Base-by-base conservation (phyloP, 306 rosid genomes). In the Hippophae tibetana region DNA sequence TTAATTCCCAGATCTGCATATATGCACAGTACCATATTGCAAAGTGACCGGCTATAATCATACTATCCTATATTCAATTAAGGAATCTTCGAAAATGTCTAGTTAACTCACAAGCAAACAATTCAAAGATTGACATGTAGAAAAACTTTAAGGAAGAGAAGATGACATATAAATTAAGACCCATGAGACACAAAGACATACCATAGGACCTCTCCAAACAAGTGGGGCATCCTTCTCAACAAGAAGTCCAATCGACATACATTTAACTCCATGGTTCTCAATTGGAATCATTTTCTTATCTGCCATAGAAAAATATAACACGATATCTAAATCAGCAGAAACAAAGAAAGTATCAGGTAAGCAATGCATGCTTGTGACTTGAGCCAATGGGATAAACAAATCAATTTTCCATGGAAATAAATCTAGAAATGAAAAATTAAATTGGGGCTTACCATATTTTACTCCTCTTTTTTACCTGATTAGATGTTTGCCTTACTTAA, bases 141-240 rank as follows among this genome's bases (percentile, higher is more conserved):
- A 10, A 26, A 25, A 43, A 13, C 27, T 6, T 43, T 8, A 64
- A 25, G 43, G 56, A 68, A 56, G 9, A 48, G 47, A 11, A 12
- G 47, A 65, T 59, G 63, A 52, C 10, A 54, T 43, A 46, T 42
- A n/a, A 53, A 47, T n/a, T 31, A 50, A 60, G 65, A 52, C 54
- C 52, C 44, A 26, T 25, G 54, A 2, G 50, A 8, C 43, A 13
- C 26, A 66, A 67, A 62, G 72, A 54, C 69, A 79, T 81, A 92
- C 96, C 99, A 92, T 92, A 73, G 99, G 99, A 73, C 99, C 99
- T 75, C 99, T 84, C 99, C 99, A 92, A 43, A 92, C 93, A 76
- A 92, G 84, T 1, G 96, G 86, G 50, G 95, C 88, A 78, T 88
- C 84, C 73, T 86, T 88, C 57, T 84, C 95, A 60, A 92, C 96